Evolutionary conservation across 805 yeast species (phyloP), one percentile per base, ranked within the genome.

Genomic region (Candida pini): DNA sequence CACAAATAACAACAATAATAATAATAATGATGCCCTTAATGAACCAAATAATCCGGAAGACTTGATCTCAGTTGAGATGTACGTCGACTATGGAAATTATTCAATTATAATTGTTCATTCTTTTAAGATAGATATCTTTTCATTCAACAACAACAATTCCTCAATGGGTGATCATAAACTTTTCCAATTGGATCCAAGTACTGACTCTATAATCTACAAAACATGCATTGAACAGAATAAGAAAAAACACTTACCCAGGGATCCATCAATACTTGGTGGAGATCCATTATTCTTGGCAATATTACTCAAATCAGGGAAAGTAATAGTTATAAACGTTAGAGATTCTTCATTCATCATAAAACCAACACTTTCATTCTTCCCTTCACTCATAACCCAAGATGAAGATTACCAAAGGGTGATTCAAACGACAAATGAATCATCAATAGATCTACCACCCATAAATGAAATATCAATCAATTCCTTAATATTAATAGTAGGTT

Each of bases 241-340:
- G 12, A 45, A 41, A 5, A 33, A 40, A 4, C 31, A 34, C n/a
- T 35, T 42, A 2, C 26, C 28, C 3, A 30, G 48, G 25, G 46
- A 52, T 22, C 29, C 19, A 6, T 35, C 39, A 2, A 40, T 53
- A 4, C 59, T 52, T 13, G 64, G 63, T 6, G 38, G 44, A 3
- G 63, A 58, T 36, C 50, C 59, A 3, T 40, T 57, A 26, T 19
- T 53, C 14, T 29, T 54, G 31, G 62, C 52, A 0, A 28, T 68
- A 26, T 54, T 66, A 7, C 43, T 71, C 26, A 55, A 57, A 23
- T 64, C 66, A 22, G 69, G 68, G 13, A 50, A 58, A 10, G 68
- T 71, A 4, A 45, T 64, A 1, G 58, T 70, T 1, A 55, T 71
- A 55, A 65, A 72, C 39, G 54, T 69, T 3, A 53, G 80, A 34